phyloP scores from a whole-genome alignment of 139 green algal species.

The Picochlorum sp. region DNA sequence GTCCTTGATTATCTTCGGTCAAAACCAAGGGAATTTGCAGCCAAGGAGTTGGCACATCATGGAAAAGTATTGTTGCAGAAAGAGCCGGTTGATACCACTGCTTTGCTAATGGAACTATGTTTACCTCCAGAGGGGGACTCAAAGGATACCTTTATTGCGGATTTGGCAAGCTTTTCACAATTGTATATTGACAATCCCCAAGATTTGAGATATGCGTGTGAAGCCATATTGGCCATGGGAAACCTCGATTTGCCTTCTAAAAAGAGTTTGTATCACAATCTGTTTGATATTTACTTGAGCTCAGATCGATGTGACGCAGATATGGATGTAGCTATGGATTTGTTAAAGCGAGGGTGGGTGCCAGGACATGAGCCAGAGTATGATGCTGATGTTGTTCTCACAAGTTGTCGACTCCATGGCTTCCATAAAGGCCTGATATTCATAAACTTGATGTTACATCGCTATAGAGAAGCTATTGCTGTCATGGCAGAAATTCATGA shows the following conservation, averaged over 20 bases:
- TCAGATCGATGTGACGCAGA: neutral
- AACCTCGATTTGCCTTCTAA: constrained; percentile 28
- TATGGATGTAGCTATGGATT: constrained; percentile 54
- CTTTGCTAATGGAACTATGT: constrained; percentile 83
- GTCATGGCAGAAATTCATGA: constrained; percentile 70
- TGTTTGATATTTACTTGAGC: constrained; percentile 79
- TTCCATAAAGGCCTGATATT: constrained; percentile 74
- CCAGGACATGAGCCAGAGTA: constrained; percentile 54
- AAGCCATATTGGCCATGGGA: constrained; percentile 59
- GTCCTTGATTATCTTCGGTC: constrained; percentile 62
- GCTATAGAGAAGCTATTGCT: constrained; percentile 63
- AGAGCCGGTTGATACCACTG: constrained; percentile 64
- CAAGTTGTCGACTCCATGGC: constrained; percentile 71
- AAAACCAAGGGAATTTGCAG: constrained; percentile 35
- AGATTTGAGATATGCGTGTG: constrained; percentile 41
- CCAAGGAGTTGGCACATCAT: constrained; percentile 52
- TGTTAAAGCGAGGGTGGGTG: constrained; percentile 79
- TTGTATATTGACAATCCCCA: constrained; percentile 66
- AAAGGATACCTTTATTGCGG: constrained; percentile 28
- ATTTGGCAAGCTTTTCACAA: constrained; percentile 74
- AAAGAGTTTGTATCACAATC: constrained; percentile 66
- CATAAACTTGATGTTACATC: constrained; percentile 69
- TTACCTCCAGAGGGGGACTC: constrained; percentile 18
- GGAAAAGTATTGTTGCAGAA: constrained; percentile 56
- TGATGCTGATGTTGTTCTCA: constrained; percentile 76